A percentile compares a stretch with the other conserved stretches of the same genome.
These are phyloP conservation scores for Fusarium marasasianum DNA, from an alignment of 2,329 filamentous ascomycete species.

Conservation along the genomic window DNA sequence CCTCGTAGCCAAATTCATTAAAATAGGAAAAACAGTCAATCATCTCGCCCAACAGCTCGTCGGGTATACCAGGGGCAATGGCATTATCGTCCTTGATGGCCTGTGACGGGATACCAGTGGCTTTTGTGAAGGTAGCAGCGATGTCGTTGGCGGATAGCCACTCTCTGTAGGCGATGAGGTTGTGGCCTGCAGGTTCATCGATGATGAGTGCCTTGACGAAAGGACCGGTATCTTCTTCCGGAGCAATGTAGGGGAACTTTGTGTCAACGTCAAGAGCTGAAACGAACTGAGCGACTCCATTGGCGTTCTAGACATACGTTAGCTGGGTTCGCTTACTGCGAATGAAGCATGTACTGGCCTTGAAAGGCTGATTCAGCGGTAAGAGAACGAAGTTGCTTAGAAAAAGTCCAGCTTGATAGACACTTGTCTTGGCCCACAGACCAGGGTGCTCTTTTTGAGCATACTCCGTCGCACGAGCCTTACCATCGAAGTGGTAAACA, in stretches of 20 bases:
- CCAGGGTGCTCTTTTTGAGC: constrained; percentile 14
- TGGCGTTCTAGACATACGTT: constrained; percentile 2
- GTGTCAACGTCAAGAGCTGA: constrained; percentile 11
- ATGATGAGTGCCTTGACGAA: constrained; percentile 36
- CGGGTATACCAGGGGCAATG: neutral
- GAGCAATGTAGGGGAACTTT: constrained; percentile 37
- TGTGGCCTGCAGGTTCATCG: constrained; percentile 26
- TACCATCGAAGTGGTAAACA: constrained; percentile 55
- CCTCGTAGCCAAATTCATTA: constrained; percentile 28
- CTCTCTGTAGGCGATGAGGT: constrained; percentile 39
- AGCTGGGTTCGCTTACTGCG: neutral
- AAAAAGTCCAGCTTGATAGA: constrained; percentile 28
- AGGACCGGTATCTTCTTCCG: constrained; percentile 40
- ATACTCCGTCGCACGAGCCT: constrained; percentile 49
- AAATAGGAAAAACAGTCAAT: constrained; percentile 19
- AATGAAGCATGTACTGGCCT: neutral
- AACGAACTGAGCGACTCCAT: constrained; percentile 35
- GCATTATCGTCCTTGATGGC: neutral
- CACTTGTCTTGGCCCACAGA: constrained; percentile 38
- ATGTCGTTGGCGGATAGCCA: constrained; percentile 33
- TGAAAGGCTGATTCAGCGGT: constrained; percentile 1
- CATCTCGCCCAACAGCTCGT: constrained; percentile 12
- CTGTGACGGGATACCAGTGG: constrained; percentile 15
- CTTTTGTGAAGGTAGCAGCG: constrained; percentile 22
- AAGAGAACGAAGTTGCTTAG: constrained; percentile 21